Percentiles rank a stretch among this genome's conserved stretches.
phyloP scores from a whole-genome alignment of 2,329 filamentous ascomycete species.

The Clarireedia hainanense region DNA sequence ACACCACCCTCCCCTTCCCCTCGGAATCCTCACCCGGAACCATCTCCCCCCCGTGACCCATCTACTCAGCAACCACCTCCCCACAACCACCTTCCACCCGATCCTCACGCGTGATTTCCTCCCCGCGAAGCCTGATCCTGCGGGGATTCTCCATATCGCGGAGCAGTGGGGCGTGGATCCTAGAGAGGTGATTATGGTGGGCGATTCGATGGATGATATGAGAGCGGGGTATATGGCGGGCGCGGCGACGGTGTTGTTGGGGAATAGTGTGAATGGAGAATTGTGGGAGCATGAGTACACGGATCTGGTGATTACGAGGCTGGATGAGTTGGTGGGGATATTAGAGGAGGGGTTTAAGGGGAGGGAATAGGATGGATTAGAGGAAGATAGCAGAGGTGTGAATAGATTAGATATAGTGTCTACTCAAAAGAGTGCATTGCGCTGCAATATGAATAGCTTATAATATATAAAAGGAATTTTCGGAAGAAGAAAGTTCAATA shows the following conservation, averaged over 20 bases:
- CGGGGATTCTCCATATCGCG: slow-evolving; percentile 81
- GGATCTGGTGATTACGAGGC: slow-evolving; percentile 59
- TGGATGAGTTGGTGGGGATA: slow-evolving; percentile 71
- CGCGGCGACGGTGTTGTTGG: slow-evolving; percentile 80
- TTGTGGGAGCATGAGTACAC: slow-evolving; percentile 67
- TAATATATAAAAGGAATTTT: background rate
- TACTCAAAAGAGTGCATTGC: too few species aligned
- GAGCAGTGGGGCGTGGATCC: slow-evolving; percentile 52
- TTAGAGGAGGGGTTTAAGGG: slow-evolving; percentile 69
- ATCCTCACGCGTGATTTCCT: slow-evolving; percentile 77
- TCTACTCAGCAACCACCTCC: slow-evolving; percentile 67
- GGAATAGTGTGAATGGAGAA: slow-evolving; percentile 71
- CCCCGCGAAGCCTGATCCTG: slow-evolving; percentile 81
- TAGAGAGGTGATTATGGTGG: slow-evolving; percentile 33
- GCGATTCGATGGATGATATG: slow-evolving; percentile 88
- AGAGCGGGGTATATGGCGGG: slow-evolving; percentile 76
- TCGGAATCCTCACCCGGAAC: slow-evolving; percentile 90
- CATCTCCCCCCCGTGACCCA: slow-evolving; percentile 75
- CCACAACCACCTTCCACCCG: slow-evolving; percentile 60
- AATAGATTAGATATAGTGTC: too few species aligned
- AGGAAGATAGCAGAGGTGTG: slow-evolving; percentile 13
- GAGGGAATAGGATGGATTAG: slow-evolving; percentile 15
- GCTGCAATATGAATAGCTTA: too few species aligned
- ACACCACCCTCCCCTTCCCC: slow-evolving; percentile 45
- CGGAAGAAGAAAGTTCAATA: slow-evolving; percentile 29